Conservation (phyloP, 148 eudicot genomes). For the Chenopodium berlandieri region DNA sequence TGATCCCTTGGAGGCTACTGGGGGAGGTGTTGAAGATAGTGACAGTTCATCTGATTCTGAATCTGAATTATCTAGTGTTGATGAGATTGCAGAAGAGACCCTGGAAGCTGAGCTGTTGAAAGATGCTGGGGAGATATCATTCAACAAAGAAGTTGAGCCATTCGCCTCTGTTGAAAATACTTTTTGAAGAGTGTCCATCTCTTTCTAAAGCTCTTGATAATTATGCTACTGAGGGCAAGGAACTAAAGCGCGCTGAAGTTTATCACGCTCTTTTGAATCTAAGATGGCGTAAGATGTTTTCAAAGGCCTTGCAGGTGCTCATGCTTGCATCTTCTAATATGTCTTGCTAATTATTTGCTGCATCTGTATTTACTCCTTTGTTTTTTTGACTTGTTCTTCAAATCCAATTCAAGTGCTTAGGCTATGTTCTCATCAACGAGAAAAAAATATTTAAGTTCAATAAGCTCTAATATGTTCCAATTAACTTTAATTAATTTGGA, state of each 20-base stretch:
- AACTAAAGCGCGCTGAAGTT: slow-evolving; percentile 32
- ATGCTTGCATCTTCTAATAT: neutral
- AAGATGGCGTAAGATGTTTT: slow-evolving; percentile 46
- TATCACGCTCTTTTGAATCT: slow-evolving; percentile 33
- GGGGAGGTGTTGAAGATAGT: slow-evolving; percentile 20
- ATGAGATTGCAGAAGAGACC: slow-evolving; percentile 31
- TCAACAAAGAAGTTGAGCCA: slow-evolving; percentile 9
- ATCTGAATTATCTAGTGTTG: slow-evolving; percentile 44
- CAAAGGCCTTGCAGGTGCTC: slow-evolving; percentile 75
- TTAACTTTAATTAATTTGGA: too few relatives aligned
- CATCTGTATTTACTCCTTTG: neutral
- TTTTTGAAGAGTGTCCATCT: slow-evolving; percentile 39
- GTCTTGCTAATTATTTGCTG: neutral
- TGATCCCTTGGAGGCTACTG: slow-evolving; percentile 25
- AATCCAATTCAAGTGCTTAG: too few relatives aligned
- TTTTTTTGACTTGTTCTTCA: neutral
- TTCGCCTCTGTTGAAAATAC: slow-evolving; percentile 33
- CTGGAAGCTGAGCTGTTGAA: slow-evolving; percentile 40
- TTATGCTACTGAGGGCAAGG: slow-evolving; percentile 54
- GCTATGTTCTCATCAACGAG: too few relatives aligned
- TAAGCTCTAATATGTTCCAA: too few relatives aligned
- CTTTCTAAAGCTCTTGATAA: slow-evolving; percentile 46
- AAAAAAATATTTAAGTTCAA: too few relatives aligned
- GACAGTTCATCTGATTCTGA: slow-evolving; percentile 38
- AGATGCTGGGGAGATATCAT: slow-evolving; percentile 30